These are phyloP conservation scores for Cutaneotrichosporon mucoides DNA, from an alignment of 1,284 basidiomycete genomes.

Conservation along the genomic window DNA sequence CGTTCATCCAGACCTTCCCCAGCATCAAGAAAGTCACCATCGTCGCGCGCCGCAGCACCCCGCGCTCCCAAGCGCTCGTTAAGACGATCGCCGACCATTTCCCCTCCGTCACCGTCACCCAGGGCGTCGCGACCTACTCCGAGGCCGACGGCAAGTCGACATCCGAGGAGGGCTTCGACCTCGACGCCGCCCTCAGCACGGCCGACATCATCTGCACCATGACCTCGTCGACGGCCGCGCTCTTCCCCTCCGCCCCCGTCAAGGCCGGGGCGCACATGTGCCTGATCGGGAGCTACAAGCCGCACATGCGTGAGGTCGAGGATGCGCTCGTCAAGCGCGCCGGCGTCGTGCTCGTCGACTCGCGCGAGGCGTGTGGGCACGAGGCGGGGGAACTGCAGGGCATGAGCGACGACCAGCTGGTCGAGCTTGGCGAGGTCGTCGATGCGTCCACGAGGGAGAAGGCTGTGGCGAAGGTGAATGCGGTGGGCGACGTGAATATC, in stretches of 20 bases:
- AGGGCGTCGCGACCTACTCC: conserved; percentile 23
- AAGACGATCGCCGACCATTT: conserved; percentile 50
- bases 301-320: conserved; percentile 72
- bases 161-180: conserved; percentile 11
- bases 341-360: conserved; percentile 64
- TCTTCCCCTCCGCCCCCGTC: conserved; percentile 58
- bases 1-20: conserved; percentile 60
- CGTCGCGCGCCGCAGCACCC: conserved; percentile 60
- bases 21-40: conserved; percentile 59
- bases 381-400: conserved; percentile 72
- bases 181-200: conserved; percentile 26
- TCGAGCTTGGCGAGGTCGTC: conserved; percentile 14
- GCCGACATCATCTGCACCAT: conserved; percentile 57
- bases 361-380: conserved; percentile 59
- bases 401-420: conserved; percentile 9
- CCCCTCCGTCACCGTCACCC: conserved; percentile 42
- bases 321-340: conserved; percentile 56
- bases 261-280: conserved; percentile 63
- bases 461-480: conserved; percentile 1
- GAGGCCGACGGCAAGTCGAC: conserved; percentile 2
- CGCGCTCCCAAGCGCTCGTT: conserved; percentile 54
- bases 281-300: conserved; percentile 69
- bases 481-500: conserved; percentile 33
- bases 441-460: neutral
- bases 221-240: conserved; percentile 65